These are phyloP conservation scores for Phytopythium oedochilum DNA, from an alignment of 352 stramenopile genomes.

Conservation along the genomic window DNA sequence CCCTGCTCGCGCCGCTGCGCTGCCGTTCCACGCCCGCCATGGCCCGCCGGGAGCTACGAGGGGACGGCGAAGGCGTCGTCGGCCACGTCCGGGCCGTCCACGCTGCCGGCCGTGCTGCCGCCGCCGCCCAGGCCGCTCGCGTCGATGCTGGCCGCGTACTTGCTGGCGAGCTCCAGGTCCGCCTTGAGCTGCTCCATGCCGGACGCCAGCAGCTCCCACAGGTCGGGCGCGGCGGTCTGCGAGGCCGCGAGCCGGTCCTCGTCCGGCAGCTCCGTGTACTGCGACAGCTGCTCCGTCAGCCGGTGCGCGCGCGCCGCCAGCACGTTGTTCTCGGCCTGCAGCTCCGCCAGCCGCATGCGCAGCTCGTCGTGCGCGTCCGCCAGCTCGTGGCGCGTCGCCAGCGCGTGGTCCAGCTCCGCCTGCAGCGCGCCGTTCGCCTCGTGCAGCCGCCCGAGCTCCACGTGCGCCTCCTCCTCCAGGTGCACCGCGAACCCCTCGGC, in stretches of 20 bases:
- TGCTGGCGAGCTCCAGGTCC: slow-evolving; percentile 82
- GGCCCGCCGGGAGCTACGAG: no score
- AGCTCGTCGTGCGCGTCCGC: slow-evolving; percentile 65
- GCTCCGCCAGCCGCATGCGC: slow-evolving; percentile 61
- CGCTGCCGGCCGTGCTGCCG: slow-evolving; percentile 15
- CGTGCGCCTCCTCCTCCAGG: slow-evolving; percentile 56
- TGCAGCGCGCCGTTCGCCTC: slow-evolving; percentile 56
- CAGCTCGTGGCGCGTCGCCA: slow-evolving; percentile 56
- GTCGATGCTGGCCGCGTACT: slow-evolving; percentile 84
- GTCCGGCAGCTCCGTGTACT: slow-evolving; percentile 77
- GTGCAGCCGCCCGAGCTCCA: slow-evolving; percentile 56
- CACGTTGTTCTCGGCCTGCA: slow-evolving; percentile 86
- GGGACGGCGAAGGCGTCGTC: slow-evolving; percentile 55
- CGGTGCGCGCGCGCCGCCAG: slow-evolving; percentile 69
- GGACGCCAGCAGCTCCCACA: slow-evolving; percentile 81
- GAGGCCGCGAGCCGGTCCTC: slow-evolving; percentile 54
- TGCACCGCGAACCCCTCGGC: slow-evolving; percentile 54
- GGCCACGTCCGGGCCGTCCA: slow-evolving; percentile 27
- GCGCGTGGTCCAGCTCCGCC: slow-evolving; percentile 60
- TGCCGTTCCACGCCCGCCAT: no score
- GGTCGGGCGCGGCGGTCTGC: slow-evolving; percentile 58
- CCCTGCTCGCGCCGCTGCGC: no score
- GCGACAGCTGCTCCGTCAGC: slow-evolving; percentile 74
- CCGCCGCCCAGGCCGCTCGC: slow-evolving; percentile 8
- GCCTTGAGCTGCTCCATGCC: slow-evolving; percentile 90